phyloP scores from a whole-genome alignment of 345 rosid species.

The Syzygium oleosum region DNA sequence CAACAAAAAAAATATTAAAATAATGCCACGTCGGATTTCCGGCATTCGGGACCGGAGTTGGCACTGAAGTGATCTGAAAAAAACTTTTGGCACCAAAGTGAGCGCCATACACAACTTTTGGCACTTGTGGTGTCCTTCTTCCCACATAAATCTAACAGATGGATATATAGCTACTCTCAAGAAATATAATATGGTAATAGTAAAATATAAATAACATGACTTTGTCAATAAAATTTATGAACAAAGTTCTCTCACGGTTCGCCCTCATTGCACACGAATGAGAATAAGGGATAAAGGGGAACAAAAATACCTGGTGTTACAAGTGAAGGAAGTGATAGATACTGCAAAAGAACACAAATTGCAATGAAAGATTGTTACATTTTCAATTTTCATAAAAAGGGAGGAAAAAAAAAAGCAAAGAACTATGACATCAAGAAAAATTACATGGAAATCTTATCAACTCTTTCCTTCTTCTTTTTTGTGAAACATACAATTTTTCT shows the following conservation, averaged over 20 bases:
- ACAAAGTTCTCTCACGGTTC: not conserved
- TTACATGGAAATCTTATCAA: not conserved
- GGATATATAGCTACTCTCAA: not conserved
- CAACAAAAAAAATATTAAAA: too few species aligned
- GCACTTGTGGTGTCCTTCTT: not conserved
- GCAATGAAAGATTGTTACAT: not conserved
- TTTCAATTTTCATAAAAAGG: not conserved
- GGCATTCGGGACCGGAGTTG: too few species aligned
- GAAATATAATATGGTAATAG: not conserved
- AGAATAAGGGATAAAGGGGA: not conserved
- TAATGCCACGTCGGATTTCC: too few species aligned
- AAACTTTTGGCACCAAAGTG: too few species aligned
- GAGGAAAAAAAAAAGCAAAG: not conserved
- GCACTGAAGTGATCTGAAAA: too few species aligned
- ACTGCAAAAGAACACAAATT: not conserved
- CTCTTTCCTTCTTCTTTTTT: not conserved
- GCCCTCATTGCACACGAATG: not conserved
- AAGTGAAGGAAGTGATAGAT: not conserved
- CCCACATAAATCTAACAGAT: not conserved
- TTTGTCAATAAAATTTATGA: not conserved
- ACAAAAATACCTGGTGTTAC: not conserved
- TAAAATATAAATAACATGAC: not conserved
- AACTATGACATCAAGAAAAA: not conserved
- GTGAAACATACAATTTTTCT: not conserved
- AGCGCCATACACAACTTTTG: too few species aligned